These are phyloP conservation scores for Heterobasidion parviporum DNA, from an alignment of 1,284 basidiomycete species.

Conservation along the genomic window DNA sequence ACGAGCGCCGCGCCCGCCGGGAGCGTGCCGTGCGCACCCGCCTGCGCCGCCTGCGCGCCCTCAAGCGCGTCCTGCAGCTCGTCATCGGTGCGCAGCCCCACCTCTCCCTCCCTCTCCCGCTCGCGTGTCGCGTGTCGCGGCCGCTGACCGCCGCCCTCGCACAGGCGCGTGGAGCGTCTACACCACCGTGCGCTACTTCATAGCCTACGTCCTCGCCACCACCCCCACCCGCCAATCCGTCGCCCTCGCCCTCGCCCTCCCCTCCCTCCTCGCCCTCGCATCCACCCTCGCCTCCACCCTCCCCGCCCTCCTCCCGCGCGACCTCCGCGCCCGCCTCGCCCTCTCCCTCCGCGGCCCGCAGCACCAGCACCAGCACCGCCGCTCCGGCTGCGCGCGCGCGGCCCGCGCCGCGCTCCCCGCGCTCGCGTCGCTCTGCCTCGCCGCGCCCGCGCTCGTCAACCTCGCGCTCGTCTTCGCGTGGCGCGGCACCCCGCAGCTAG, in stretches of 20 bases:
- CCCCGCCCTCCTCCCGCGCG: conserved; percentile 34
- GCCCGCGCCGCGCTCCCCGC: conserved; percentile 17
- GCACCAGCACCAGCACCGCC: too few species aligned
- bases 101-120: not conserved
- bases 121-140: not conserved
- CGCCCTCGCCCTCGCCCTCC: conserved; percentile 49
- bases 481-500: conserved; percentile 27
- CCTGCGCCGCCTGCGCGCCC: conserved; percentile 30
- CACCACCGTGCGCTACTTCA: conserved; percentile 52
- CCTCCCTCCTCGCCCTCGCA: conserved; percentile 48
- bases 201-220: conserved; percentile 37
- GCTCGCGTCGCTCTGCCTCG: conserved; percentile 37
- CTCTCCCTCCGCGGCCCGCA: not conserved
- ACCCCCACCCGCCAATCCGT: conserved; percentile 30
- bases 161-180: conserved; percentile 52
- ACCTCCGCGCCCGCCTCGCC: conserved; percentile 15
- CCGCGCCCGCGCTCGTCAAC: conserved; percentile 45
- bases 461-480: conserved; percentile 43
- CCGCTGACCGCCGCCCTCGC: not conserved
- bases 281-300: conserved; percentile 38
- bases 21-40: conserved; percentile 29
- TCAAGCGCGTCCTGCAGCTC: conserved; percentile 30
- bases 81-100: conserved; percentile 46
- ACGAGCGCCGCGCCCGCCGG: conserved; percentile 31
- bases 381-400: not conserved